phyloP scores from a whole-genome alignment of 2,329 filamentous ascomycete species.

The Monilinia fructigena region DNA sequence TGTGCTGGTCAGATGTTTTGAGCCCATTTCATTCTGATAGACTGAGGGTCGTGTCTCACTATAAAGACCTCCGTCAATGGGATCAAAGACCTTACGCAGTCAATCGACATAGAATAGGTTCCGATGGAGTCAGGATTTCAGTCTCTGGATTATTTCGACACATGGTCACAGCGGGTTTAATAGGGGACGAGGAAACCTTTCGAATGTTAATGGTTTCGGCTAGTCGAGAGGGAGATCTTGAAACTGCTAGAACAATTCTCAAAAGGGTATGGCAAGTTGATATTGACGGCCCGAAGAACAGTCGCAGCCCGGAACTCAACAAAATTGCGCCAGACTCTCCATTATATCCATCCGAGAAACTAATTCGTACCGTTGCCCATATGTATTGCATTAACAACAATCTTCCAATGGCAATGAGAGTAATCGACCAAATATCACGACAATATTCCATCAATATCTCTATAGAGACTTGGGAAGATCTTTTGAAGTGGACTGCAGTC shows the following conservation, averaged over 20 bases:
- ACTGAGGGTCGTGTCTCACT: slow-evolving; percentile 39
- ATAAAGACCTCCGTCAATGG: slow-evolving; percentile 32
- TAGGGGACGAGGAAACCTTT: slow-evolving; percentile 53
- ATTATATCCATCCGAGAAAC: slow-evolving; percentile 54
- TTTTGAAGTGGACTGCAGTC: slow-evolving; percentile 67
- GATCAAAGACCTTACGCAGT: slow-evolving; percentile 27
- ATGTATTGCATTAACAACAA: slow-evolving; percentile 65
- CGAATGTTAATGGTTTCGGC: slow-evolving; percentile 53
- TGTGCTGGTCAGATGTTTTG: slow-evolving; percentile 47
- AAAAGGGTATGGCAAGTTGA: slow-evolving; percentile 53
- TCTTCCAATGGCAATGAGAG: slow-evolving; percentile 55
- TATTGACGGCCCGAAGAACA: slow-evolving; percentile 26
- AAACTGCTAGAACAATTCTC: slow-evolving; percentile 49
- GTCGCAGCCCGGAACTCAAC: slow-evolving; percentile 36
- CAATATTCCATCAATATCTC: slow-evolving; percentile 59
- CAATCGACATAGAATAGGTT: slow-evolving; percentile 33
- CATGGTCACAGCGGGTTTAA: slow-evolving; percentile 47
- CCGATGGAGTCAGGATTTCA: slow-evolving; percentile 27
- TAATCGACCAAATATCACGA: slow-evolving; percentile 62
- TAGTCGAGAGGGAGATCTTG: slow-evolving; percentile 51
- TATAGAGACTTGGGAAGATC: slow-evolving; percentile 59
- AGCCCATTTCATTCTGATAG: slow-evolving; percentile 42
- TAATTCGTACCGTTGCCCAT: slow-evolving; percentile 68
- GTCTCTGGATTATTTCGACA: slow-evolving; percentile 44
- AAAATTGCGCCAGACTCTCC: slow-evolving; percentile 48